phyloP scores from a whole-genome alignment of 495 filamentous ascomycete genomes.

The Penicillium coffeae region DNA sequence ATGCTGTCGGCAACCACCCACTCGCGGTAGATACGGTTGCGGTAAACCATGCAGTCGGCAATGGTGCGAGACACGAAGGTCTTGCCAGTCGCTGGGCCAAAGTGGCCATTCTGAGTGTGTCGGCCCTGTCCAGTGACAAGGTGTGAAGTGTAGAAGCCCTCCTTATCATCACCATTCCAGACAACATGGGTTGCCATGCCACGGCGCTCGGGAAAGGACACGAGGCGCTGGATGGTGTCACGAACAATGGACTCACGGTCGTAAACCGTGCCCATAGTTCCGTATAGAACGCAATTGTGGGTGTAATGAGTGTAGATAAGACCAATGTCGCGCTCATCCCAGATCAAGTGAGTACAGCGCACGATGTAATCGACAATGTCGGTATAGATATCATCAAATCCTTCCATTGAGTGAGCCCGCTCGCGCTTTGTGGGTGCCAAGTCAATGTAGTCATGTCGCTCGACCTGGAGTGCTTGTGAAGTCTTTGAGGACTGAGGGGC shows the following conservation, averaged over 20 bases:
- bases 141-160: slow-evolving; percentile 6
- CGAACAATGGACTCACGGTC: slow-evolving; percentile 3
- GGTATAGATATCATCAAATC: slow-evolving; percentile 5
- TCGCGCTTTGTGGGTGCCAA: not conserved
- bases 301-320: slow-evolving; percentile 6
- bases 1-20: slow-evolving; percentile 6
- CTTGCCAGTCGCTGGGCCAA: slow-evolving; percentile 4
- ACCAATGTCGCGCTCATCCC: slow-evolving; percentile 5
- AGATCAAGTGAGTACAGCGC: slow-evolving; percentile 3
- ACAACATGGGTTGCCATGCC: slow-evolving; percentile 5
- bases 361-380: slow-evolving; percentile 8
- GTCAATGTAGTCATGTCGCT: slow-evolving; percentile 4
- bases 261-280: slow-evolving; percentile 4
- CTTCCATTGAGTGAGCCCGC: slow-evolving; percentile 3
- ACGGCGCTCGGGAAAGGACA: slow-evolving; percentile 2
- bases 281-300: slow-evolving; percentile 6
- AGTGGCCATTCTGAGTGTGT: slow-evolving; percentile 4
- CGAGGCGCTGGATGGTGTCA: slow-evolving; percentile 5
- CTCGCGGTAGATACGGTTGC: slow-evolving; percentile 4
- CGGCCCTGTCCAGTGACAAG: slow-evolving; percentile 3
- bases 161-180: slow-evolving; percentile 4
- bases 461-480: slow-evolving; percentile 1
- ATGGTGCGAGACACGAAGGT: slow-evolving; percentile 4
- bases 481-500: not conserved
- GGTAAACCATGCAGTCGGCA: slow-evolving; percentile 7